Percentiles rank a stretch among this genome's conserved stretches.
Conservation (phyloP, 2,329 filamentous ascomycete genomes). For the Scedosporium boydii region DNA sequence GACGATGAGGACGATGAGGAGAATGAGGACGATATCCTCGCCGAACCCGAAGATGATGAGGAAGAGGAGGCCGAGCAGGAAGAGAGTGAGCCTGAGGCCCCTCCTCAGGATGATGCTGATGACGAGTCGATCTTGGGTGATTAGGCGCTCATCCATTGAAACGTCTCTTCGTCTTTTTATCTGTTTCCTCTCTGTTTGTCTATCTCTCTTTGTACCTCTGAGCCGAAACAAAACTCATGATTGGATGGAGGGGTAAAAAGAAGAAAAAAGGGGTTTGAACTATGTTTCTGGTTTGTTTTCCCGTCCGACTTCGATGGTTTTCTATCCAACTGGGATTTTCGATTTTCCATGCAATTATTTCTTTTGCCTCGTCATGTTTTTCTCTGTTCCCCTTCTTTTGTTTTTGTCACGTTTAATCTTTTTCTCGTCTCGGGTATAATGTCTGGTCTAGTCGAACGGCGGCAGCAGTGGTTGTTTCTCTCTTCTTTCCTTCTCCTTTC, state of each 20-base stretch:
- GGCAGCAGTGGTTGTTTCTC: no score
- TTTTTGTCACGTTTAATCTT: neutral
- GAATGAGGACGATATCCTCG: conserved; percentile 16
- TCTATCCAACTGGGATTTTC: no score
- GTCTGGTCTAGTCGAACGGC: neutral
- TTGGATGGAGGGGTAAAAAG: neutral
- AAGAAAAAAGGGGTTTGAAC: neutral
- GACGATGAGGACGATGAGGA: conserved; percentile 25
- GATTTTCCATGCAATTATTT: neutral
- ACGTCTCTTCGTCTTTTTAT: neutral
- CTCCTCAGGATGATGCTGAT: neutral
- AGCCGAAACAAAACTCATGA: no score
- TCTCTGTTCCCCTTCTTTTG: neutral
- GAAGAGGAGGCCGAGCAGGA: conserved; percentile 31
- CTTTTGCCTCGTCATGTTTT: conserved; percentile 6
- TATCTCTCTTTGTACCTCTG: neutral
- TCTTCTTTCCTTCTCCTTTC: no score
- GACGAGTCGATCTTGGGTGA: conserved; percentile 3
- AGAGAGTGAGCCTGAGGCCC: neutral
- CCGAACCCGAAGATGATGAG: conserved; percentile 11
- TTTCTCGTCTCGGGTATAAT: neutral
- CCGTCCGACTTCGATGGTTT: neutral
- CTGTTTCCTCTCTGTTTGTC: neutral
- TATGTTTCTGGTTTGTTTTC: neutral
- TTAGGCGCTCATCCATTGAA: neutral